A percentile compares a stretch with the other conserved stretches of the same genome.
phyloP scores from a whole-genome alignment of 306 rosid genomes.

The Quercus berberidifolia region DNA sequence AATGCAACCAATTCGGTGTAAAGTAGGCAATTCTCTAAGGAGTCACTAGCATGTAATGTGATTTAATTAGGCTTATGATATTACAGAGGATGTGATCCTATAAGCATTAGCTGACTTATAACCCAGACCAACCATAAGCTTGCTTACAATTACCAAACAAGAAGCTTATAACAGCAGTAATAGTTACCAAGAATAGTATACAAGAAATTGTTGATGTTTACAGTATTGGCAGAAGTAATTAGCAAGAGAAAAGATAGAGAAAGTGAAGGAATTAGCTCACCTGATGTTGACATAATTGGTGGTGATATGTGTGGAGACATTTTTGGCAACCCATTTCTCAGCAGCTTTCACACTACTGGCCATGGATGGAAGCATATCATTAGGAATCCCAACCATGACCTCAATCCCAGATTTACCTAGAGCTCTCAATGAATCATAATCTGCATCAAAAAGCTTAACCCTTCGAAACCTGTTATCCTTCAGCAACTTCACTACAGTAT shows the following conservation, averaged over 20 bases:
- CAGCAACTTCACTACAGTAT: conserved; percentile 37
- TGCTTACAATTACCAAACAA: not conserved
- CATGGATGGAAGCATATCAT: conserved; percentile 44
- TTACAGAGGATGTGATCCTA: not conserved
- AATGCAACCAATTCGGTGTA: not conserved
- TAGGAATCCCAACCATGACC: conserved; percentile 57
- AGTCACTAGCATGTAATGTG: not conserved
- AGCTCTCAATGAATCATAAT: conserved; percentile 34
- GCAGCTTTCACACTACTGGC: conserved; percentile 49
- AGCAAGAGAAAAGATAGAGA: not conserved
- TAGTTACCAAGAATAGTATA: not conserved
- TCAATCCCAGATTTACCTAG: conserved; percentile 42
- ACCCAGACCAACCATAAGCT: not conserved
- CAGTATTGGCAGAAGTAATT: not conserved
- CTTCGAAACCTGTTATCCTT: conserved; percentile 37
- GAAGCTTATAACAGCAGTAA: not conserved
- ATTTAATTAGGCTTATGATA: not conserved
- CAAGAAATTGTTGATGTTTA: not conserved
- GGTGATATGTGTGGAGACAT: conserved; percentile 45
- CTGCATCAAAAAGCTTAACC: conserved; percentile 60
- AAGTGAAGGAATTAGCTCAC: conserved; percentile 9
- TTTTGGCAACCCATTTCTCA: conserved; percentile 51
- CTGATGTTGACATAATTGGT: conserved; percentile 44
- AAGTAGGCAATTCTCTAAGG: not conserved
- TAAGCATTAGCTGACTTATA: not conserved